phyloP scores from a whole-genome alignment of 108 stramenopile species.

The Parietichytrium sp. region DNA sequence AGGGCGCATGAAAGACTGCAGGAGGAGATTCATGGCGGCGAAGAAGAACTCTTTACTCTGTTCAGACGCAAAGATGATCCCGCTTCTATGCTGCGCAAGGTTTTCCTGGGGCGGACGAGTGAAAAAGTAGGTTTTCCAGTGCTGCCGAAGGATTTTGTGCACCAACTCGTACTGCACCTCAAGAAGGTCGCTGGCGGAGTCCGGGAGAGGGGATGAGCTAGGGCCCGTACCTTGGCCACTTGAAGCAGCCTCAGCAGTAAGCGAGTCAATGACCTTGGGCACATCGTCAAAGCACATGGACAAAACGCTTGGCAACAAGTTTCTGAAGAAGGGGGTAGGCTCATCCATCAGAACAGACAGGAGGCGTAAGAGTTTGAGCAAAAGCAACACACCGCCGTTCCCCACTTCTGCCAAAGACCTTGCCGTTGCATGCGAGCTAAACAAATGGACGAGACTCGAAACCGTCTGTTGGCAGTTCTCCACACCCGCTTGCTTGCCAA shows the following conservation, averaged over 20 bases:
- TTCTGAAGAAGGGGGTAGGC: neutral
- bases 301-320: neutral
- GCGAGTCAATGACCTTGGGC: neutral
- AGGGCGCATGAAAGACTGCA: neutral
- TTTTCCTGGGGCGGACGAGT: neutral
- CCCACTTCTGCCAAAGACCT: neutral
- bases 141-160: neutral
- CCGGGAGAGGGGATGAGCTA: neutral
- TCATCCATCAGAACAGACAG: neutral
- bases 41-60: neutral
- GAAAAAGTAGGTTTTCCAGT: constrained; percentile 29
- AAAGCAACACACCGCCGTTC: constrained; percentile 1
- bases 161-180: constrained; percentile 25
- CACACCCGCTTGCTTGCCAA: neutral
- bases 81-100: too few species aligned
- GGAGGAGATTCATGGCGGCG: constrained; percentile 18
- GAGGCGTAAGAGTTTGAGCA: constrained; percentile 29
- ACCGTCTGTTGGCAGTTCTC: constrained; percentile 9
- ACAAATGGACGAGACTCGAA: neutral
- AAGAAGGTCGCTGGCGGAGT: neutral
- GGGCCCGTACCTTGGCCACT: too few species aligned
- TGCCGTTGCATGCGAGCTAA: neutral
- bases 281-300: neutral
- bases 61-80: too few species aligned
- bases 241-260: neutral